Base-by-base conservation (phyloP, 805 yeast species). In the Metschnikowia peoriensis region DNA sequence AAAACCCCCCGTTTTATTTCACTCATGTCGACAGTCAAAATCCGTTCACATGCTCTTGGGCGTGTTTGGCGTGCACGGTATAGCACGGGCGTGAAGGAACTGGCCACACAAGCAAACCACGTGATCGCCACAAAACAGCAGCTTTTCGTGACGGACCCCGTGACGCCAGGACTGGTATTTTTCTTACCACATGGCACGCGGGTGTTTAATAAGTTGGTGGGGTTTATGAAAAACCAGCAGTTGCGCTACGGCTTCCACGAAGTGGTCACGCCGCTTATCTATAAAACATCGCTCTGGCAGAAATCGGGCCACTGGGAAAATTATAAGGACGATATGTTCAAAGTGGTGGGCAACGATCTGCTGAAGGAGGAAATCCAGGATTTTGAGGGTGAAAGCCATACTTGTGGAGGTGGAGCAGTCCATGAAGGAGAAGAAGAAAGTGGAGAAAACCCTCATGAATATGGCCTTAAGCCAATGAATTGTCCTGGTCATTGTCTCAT, bases 221-320 rank as follows among this genome's bases (percentile, higher is more conserved):
- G 76, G 41, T 94, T 91, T 68, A 92, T 94, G 93, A 88, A 89
- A 64, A 71, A 83, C 40, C 97, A 90, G 64, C 96, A 91, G 67
- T 71, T 80, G 17, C 81, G 78, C 54, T 87, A 85, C 60, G 97
- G 96, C 0, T 94, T 91, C 64, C 84, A 88, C 53, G 98, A 94
- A 70, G 97, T 94, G 6, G 82, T 93, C 28, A 89, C 97, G 0
- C 99, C 99, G 1, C 77, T 93, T 59, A 86, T 94, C 12, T 94
- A 86, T 71, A 88, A 86, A 61, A 85, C 84, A 52, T 80, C 83
- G 38, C 73, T 94, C 15, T 94, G 97, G 97, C 87, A 91, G 68
- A 82, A 79, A 47, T 87, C 96, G 10, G 98, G 98, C 0, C 99
- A 94, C 70, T 93, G 97, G 97, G 88, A 85, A 11, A 92, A 93